Evolutionary conservation across 352 stramenopile species (phyloP).

Genomic region (Phytophthora agathidicida): DNA sequence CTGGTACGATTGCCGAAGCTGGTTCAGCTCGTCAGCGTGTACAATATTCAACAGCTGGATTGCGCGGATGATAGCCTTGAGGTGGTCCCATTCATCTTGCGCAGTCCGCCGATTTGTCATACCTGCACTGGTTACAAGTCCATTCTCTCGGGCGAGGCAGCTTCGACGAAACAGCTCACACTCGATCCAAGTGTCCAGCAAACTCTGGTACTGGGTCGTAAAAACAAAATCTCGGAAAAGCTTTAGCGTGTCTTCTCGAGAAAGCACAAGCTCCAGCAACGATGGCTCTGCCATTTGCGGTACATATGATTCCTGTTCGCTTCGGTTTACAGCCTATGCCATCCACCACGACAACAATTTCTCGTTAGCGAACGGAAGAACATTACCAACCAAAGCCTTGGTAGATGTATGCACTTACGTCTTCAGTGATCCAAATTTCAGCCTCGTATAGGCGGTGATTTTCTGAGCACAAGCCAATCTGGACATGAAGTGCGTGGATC

Average conservation of each 20-base stretch:
- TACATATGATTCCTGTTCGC: slow-evolving; percentile 57
- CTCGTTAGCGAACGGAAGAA: too few relatives aligned
- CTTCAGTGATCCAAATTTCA: slow-evolving; percentile 87
- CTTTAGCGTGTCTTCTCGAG: slow-evolving; percentile 79
- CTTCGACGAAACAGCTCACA: slow-evolving; percentile 81
- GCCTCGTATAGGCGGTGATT: slow-evolving; percentile 83
- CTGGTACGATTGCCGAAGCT: slow-evolving; percentile 70
- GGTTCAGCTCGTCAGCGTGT: slow-evolving; percentile 53
- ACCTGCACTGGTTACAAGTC: slow-evolving; percentile 36
- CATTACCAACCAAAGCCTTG: not conserved
- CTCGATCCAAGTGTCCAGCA: slow-evolving; percentile 87
- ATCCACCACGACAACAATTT: not conserved
- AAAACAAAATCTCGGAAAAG: slow-evolving; percentile 83
- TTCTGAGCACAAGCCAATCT: slow-evolving; percentile 81
- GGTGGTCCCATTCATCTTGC: slow-evolving; percentile 82
- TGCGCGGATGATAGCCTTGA: slow-evolving; percentile 67
- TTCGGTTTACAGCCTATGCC: slow-evolving; percentile 58
- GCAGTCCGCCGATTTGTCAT: slow-evolving; percentile 42
- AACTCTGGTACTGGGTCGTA: slow-evolving; percentile 58
- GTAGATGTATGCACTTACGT: slow-evolving; percentile 54
- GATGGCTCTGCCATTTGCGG: slow-evolving; percentile 57
- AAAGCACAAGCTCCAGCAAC: slow-evolving; percentile 69
- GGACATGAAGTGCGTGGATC: slow-evolving; percentile 81
- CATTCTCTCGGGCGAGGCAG: slow-evolving; percentile 66
- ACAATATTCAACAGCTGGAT: slow-evolving; percentile 67